Base-by-base conservation (phyloP, 495 filamentous ascomycete species). In the Talaromyces ruber region DNA sequence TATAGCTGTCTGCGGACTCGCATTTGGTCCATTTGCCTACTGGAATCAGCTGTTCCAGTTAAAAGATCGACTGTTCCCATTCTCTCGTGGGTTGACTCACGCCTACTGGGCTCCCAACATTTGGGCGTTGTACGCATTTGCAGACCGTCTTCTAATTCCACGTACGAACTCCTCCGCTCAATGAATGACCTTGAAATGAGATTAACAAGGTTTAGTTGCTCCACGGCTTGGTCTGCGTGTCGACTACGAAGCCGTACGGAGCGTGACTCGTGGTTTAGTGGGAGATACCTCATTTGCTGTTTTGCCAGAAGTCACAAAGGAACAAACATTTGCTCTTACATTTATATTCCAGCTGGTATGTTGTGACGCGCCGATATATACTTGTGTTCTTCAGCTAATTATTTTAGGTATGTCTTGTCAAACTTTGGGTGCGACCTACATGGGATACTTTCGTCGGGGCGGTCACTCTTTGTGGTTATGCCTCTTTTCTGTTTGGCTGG, bases 101-200 rank as follows among this genome's bases (percentile, higher is more conserved):
- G 94, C 94, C 0, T 98, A 98, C 72, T 98, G 94, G 94, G 94
- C 94, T 2, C 93, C 94, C 1, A 98, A 98, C 66, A 78, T 97
- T 9, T 98, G 94, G 94, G 92, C 94, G 0, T 83, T 98, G 76
- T 98, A 98, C 71, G 97, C 94, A 0, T 96, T 98, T 67, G 72
- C 82, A 0, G 94, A 98, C 66, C 81, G 94, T 56, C 74, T 89
- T 29, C 70, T 98, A 63, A 96, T 98, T 65, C 83, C 81, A 72
- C 70, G 91, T 94, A 76, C 68, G 84, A 76, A 60, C 21, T 24
- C 60, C 39, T 0, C 25, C 14, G 16, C 28, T 25, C 0, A 2
- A 21, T 14, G 25, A 37, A 25, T 37, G 12, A 21, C 11, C 9
- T 8, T n/a, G n/a, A n/a, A n/a, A 39, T 21, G n/a, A 21, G 32